Base-by-base conservation (phyloP, 2,329 filamentous ascomycete species). In the Penicillium fuscoglaucum region DNA sequence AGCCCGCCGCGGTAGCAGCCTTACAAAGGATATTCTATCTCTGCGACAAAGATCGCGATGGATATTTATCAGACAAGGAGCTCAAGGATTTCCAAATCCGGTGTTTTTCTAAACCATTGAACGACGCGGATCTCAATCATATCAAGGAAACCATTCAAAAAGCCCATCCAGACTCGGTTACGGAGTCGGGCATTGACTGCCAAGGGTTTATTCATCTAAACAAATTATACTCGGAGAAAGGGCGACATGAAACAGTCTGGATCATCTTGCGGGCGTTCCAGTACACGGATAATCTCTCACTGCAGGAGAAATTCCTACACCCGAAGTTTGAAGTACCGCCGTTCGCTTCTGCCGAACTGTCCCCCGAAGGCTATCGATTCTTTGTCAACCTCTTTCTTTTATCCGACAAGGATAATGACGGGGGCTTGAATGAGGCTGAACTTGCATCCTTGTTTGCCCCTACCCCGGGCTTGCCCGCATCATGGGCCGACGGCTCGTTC, bases 241-340 rank as follows among this genome's bases (percentile, higher is more conserved):
- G 95, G 13, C 89, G 95, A 13, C 95, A 99, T 72, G 95, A 99
- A 77, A 99, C 95, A 0, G 95, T 98, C 44, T 99, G 95, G 95
- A 92, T 96, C 61, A 97, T 99, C 60, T 78, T 99, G 61, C 86
- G 95, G 57, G 93, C 95, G 66, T 96, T 96, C 68, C 90, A 96
- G 69, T 98, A 99, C 70, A 97, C 93, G 0, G 95, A 98, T 78
- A 97, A 92, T 72, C 79, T 99, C 47, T 96, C 91, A 61, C 79
- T 99, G 40, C 91, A 93, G 69, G 93, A 98, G 71, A 90, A 83
- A 66, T 98, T 97, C 72, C 82, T 99, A 26, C 91, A 92, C 67
- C 95, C 95, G 17, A 96, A 91, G 67, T 93, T 98, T 62, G 95
- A 99, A 8, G 92, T 99, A 0, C 91, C 95, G 0, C 90, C 93